phyloP scores from a whole-genome alignment of 1,284 basidiomycete species.

The Tilletia setariae region DNA sequence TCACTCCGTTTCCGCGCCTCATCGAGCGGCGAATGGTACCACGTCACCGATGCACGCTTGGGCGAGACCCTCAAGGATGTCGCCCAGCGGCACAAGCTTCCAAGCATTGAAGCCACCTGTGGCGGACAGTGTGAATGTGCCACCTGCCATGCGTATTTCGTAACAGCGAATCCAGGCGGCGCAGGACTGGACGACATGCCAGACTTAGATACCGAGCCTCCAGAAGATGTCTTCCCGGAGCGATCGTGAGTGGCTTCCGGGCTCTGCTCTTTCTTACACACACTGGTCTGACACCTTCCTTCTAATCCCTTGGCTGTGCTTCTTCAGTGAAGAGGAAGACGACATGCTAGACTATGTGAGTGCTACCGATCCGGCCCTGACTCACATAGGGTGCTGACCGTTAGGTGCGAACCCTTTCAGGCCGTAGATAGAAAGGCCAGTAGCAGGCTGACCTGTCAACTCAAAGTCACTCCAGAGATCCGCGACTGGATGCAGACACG shows the following conservation, averaged over 20 bases:
- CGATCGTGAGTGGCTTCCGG: neutral
- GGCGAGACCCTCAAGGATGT: slow-evolving; percentile 51
- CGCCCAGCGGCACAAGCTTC: slow-evolving; percentile 41
- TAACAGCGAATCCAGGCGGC: neutral
- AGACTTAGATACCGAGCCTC: slow-evolving; percentile 2
- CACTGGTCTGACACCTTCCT: neutral
- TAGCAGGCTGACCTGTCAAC: slow-evolving; percentile 32
- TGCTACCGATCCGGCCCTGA: neutral
- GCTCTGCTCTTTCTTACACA: neutral
- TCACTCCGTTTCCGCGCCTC: slow-evolving; percentile 35
- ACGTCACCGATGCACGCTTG: slow-evolving; percentile 26
- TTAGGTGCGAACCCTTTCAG: neutral
- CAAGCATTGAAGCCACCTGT: slow-evolving; percentile 50
- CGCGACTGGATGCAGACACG: slow-evolving; percentile 25
- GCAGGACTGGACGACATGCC: slow-evolving; percentile 13
- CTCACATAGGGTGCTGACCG: neutral
- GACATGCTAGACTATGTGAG: slow-evolving; percentile 38
- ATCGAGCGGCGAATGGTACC: slow-evolving; percentile 32
- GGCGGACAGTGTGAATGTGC: slow-evolving; percentile 50
- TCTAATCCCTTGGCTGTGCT: neutral
- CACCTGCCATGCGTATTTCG: slow-evolving; percentile 40
- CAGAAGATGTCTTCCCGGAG: slow-evolving; percentile 16
- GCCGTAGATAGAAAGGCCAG: slow-evolving; percentile 24
- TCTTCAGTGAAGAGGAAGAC: slow-evolving; percentile 25
- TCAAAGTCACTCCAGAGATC: slow-evolving; percentile 24